Base-by-base conservation (phyloP, 495 filamentous ascomycete genomes). In the Xylaria acuta region DNA sequence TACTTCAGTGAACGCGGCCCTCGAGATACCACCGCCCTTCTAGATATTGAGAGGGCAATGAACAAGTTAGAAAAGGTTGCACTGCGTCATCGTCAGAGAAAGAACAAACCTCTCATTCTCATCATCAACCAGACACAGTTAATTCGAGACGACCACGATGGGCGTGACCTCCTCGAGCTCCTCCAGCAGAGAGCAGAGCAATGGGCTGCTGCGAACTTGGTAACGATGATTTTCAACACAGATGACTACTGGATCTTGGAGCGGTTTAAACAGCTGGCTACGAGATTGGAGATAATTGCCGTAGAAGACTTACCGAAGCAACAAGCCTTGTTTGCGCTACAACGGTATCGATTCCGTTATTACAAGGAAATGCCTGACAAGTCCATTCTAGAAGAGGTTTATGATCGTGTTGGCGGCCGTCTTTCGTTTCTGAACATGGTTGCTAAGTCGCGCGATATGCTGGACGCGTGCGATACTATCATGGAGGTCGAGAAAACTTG, bases 191-290 rank as follows among this genome's bases (percentile, higher is more conserved):
- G 94, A 34, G 96, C 96, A 0, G 97, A 99, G 79, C 90, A 93
- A 75, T 99, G 96, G 96, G 95, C 96, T 3, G 95, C 95, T 7
- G 89, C 90, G 45, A 94, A 93, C 72, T 85, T 99, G 1, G 91
- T 95, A 18, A 98, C 95, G 1, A 90, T 97, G 71, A 89, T 99
- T 8, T 90, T 98, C 75, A 97, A 97, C 79, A 93, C 89, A 69
- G 96, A 99, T 76, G 95, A 98, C 75, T 99, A 97, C 80, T 99
- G 96, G 96, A 92, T 98, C 0, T 98, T 97, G 76, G 96, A 99
- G 79, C 87, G 94, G 27, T 80, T 99, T 63, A 97, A 97, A 83
- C 90, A 92, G 79, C 90, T 97, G 72, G 92, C 94, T 6, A 96
- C 93, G 20, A 89, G 96, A 18, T 94, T 99, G 93, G 94, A 97